Conservation (phyloP, 805 yeast species). For the Naumovozyma dairenensis region DNA sequence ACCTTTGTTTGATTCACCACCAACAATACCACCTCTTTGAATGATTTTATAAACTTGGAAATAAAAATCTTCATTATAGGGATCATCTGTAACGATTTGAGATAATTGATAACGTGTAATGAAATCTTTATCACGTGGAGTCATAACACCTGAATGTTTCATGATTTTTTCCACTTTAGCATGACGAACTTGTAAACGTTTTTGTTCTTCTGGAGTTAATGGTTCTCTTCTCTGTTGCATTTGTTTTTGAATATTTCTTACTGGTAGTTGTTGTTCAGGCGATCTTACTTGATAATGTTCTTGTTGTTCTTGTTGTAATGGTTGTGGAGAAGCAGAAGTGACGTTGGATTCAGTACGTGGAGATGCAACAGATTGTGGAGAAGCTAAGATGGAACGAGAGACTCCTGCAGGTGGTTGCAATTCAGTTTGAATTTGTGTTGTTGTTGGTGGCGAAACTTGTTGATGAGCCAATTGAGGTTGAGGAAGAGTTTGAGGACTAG, state of each 20-base stretch:
- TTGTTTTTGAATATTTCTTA: slow-evolving; percentile 6
- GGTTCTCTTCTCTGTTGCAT: slow-evolving; percentile 30
- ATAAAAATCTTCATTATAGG: slow-evolving; percentile 93
- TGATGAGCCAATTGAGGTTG: too few species aligned
- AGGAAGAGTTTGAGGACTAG: not conserved
- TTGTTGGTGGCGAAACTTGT: too few species aligned
- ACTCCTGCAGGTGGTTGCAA: slow-evolving; percentile 5
- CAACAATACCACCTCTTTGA: slow-evolving; percentile 36
- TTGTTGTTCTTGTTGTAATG: slow-evolving; percentile 19
- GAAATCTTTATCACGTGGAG: slow-evolving; percentile 92
- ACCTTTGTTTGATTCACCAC: slow-evolving; percentile 44
- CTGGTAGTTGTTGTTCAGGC: slow-evolving; percentile 10
- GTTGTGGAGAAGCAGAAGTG: too few species aligned
- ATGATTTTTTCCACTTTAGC: slow-evolving; percentile 67
- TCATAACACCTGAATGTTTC: slow-evolving; percentile 88
- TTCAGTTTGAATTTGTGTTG: slow-evolving; percentile 5
- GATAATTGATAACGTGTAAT: slow-evolving; percentile 90
- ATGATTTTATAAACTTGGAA: slow-evolving; percentile 82
- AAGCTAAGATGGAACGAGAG: slow-evolving; percentile 5
- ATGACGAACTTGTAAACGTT: slow-evolving; percentile 54
- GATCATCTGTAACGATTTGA: slow-evolving; percentile 94
- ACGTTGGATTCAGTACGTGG: too few species aligned
- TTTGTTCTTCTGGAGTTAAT: slow-evolving; percentile 64
- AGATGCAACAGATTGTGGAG: slow-evolving; percentile 7
- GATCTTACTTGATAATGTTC: slow-evolving; percentile 10